Percentiles rank a stretch among this genome's conserved stretches.
These are phyloP conservation scores for Citeromyces matritensis DNA, from an alignment of 805 yeast genomes.

Conservation along the genomic window DNA sequence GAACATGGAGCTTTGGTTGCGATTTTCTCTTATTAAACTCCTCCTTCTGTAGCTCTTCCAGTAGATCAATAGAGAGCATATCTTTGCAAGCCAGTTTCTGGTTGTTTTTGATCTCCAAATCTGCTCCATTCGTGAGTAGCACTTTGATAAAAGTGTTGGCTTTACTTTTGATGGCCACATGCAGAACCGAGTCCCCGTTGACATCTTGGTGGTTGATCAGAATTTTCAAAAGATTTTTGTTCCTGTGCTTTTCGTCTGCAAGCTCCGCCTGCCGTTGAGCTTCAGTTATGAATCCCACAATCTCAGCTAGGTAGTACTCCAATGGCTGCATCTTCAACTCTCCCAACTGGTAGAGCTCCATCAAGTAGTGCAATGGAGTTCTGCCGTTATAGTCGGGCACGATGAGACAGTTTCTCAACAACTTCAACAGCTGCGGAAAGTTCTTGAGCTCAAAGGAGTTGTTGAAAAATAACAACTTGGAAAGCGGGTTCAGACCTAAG, in stretches of 20 bases:
- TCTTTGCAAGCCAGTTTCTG: constrained; percentile 3
- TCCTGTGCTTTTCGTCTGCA: constrained; percentile 7
- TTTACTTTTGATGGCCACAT: constrained; percentile 50
- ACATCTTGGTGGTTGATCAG: constrained; percentile 65
- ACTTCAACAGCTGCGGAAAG: constrained; percentile 42
- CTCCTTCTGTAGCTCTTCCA: constrained; percentile 6
- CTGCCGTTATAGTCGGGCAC: constrained; percentile 61
- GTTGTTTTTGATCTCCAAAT: constrained; percentile 7
- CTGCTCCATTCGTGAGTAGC: constrained; percentile 32
- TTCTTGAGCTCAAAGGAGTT: constrained; percentile 54
- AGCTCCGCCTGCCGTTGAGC: constrained; percentile 15
- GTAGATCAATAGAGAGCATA: constrained; percentile 4
- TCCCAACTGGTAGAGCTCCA: constrained; percentile 27
- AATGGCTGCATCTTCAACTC: constrained; percentile 32
- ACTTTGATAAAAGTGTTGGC: constrained; percentile 27
- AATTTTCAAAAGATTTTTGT: constrained; percentile 32
- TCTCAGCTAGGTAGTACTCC: constrained; percentile 31
- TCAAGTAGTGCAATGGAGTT: constrained; percentile 59
- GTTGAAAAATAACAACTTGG: constrained; percentile 55
- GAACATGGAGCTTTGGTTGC: not conserved
- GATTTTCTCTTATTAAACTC: not conserved
- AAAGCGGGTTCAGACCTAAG: constrained; percentile 54
- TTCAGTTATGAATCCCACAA: constrained; percentile 11
- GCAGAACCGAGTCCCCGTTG: constrained; percentile 77
- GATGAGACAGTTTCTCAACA: constrained; percentile 48